Evolutionary conservation across 78 protist species (phyloP), one percentile per base, ranked within the genome.

Genomic region (Dictyostelium purpureum): DNA sequence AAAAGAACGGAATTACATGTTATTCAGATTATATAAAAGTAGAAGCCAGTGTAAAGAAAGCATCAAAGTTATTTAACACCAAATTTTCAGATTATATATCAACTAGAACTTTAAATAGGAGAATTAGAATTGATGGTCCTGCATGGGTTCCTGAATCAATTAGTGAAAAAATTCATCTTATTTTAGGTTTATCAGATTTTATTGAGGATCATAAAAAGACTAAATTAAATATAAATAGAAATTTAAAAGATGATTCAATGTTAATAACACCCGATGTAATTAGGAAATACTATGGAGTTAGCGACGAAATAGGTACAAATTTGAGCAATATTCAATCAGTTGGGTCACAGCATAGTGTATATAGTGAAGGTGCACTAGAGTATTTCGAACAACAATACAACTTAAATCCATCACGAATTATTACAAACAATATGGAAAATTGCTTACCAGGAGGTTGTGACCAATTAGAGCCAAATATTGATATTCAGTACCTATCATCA

Each of bases 131-230:
- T 4, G 35, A 54, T 18, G 94, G 82, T 9, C 24, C 24, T 21
- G 88, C 78, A 16, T 69, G 47, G 18, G 37, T 93, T 11, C 96
- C 96, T 33, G 6, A 0, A 11, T 38, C 16, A 10, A 4, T 88
- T 31, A 7, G 26, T 11, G 49, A 70, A 4, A 87, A 87, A 24
- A 24, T 93, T 54, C 94, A 93, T 52, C 87, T 93, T 24, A 9
- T 93, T 5, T 45, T 57, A 4, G 96, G 96, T 52, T 6, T 88
- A 69, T 70, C 94, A 0, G 94, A 89, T 31, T 78, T 89, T 40
- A 51, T 79, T 49, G 89, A 73, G 24, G 94, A 70, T 56, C 69
- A 43, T 26, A 51, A 43, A 52, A 54, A 28, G 2, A 10, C 33
- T 37, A 28, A 61, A 9, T 6, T 9, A 19, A 47, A 33, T 1